Evolutionary conservation across 2,329 filamentous ascomycete species (phyloP), one percentile per base, ranked within the genome.

Genomic region (Aotearoamyces nothofagi): DNA sequence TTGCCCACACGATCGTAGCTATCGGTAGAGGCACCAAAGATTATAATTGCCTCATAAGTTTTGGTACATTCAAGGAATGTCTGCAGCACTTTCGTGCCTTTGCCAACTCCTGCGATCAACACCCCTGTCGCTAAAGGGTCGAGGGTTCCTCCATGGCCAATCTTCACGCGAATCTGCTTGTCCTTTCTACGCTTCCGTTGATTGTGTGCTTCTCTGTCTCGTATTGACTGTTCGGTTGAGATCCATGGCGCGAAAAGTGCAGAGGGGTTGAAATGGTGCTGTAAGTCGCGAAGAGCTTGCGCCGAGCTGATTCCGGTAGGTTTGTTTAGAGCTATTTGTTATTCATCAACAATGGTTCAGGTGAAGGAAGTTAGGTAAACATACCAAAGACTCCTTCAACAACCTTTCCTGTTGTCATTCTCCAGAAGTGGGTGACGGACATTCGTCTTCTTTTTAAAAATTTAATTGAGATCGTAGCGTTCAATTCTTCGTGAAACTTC

Each of bases 101-200:
- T 73, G 19, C 87, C 90, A 29, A 94, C 65, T 32, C 87, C 90
- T 5, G 90, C 63, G 38, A 96, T 84, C 27, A 98, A 66, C 14
- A 98, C 81, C 25, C 90, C 90, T 1, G 86, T 93, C 6, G 90
- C 90, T 44, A 94, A 66, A 15, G 90, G 90, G 48, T 98, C 90
- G 11, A 98, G 67, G 2, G 90, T 98, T 24, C 90, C 90, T 35
- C 90, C 90, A 56, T 98, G 90, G 17, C 90, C 90, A 46, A 96
- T 80, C 61, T 96, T 98, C 42, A 96, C 77, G 37, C 81, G 70
- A 4, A 76, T 51, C 1, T 66, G 60, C 41, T 65, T 65, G 50
- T 70, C 68, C 37, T 64, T 61, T 35, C 72, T 66, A 35, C 75
- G 67, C 41, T 65, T 62, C 40, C 65, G 64, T 48, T 78, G 69